Evolutionary conservation across 129 eudicot genomes (phyloP), one percentile per base, ranked within the genome.

Genomic region (Dittrichia graveolens): DNA sequence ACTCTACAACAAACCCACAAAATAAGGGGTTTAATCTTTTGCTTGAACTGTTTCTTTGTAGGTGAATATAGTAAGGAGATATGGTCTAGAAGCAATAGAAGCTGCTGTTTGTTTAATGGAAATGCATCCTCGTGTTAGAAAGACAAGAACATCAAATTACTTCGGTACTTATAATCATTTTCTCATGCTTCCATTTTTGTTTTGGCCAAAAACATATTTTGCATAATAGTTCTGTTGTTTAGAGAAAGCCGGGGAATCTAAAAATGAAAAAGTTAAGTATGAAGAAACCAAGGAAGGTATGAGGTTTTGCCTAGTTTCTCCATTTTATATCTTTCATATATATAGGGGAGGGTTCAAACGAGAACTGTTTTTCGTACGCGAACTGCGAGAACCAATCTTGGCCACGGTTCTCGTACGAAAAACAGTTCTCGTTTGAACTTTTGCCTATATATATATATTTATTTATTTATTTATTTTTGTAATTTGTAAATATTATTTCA

Each of bases 21-120:
- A 24, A 24, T 24, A 24, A 24, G 31, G 31, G 31, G 41, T 18
- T 14, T 58, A 55, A 65, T 24, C 18, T 38, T 42, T 64, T 34
- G 43, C 34, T 53, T 47, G 42, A 64, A 45, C 6, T 53, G 7
- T 13, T 12, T 16, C 47, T 37, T 63, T 80, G 8, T 80, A 89
- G 96, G 96, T 89, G 61, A 85, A 79, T 76, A 84, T 89, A 67
- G 88, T 84, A 73, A 81, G 96, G 64, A 85, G 89, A 38, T 69
- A 84, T 76, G 82, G 82, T 39, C 11, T 80, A 57, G 96, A 89
- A 80, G 84, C 78, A 6, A 81, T 85, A 12, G 78, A 83, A 82
- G 96, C 96, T 35, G 96, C 96, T 60, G 72, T 84, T 67, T 67
- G 78, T 70, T 87, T 89, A 59, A 82, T 89, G 93, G 71, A 76